Evolutionary conservation across 257 asterid genomes (phyloP).

Genomic region (Leptodermis oblonga): DNA sequence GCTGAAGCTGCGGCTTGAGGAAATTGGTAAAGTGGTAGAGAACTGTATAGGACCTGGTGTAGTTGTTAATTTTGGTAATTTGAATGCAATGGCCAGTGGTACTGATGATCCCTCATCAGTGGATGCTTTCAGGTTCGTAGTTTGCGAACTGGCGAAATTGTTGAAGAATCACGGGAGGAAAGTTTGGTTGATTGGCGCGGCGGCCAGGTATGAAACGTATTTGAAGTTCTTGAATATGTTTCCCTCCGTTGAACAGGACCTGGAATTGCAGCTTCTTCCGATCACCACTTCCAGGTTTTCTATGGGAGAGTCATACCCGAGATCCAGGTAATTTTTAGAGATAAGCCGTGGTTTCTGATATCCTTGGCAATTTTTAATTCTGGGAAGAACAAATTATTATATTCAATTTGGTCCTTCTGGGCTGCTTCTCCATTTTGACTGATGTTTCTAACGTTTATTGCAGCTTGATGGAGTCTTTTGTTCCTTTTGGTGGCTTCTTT

Average conservation of each 20-base stretch:
- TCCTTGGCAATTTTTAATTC: not conserved
- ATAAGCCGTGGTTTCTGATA: too few relatives aligned
- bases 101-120: conserved; percentile 18
- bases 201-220: conserved; percentile 53
- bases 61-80: conserved; percentile 63
- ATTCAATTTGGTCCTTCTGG: not conserved
- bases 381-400: not conserved
- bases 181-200: conserved; percentile 69
- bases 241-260: conserved; percentile 70
- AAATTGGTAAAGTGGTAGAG: conserved; percentile 35
- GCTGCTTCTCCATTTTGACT: not conserved
- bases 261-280: conserved; percentile 73
- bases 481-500: conserved; percentile 95
- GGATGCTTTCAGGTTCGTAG: conserved; percentile 45
- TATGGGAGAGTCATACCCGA: conserved; percentile 57
- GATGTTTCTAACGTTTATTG: conserved; percentile 3
- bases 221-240: conserved; percentile 53
- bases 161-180: conserved; percentile 38
- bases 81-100: conserved; percentile 37
- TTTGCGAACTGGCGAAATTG: conserved; percentile 38
- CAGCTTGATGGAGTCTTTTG: conserved; percentile 98
- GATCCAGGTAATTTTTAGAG: too few relatives aligned
- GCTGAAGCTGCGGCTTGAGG: conserved; percentile 49
- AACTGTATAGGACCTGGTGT: conserved; percentile 34
- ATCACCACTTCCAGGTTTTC: conserved; percentile 47